Evolutionary conservation across 2,329 filamentous ascomycete species (phyloP).

Genomic region (Aspergillus carbonarius): DNA sequence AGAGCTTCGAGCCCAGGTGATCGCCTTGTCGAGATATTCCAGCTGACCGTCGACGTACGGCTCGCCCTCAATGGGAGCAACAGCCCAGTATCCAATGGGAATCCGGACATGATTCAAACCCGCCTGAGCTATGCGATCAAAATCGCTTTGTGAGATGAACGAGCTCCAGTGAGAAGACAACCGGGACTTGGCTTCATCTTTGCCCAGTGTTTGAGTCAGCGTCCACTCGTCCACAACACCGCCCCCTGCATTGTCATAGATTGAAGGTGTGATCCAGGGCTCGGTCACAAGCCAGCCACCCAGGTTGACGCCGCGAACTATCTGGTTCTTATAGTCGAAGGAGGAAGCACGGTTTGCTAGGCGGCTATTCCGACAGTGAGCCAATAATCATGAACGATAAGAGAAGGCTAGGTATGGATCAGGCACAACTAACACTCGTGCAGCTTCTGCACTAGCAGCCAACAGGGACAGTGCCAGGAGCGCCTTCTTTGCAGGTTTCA

Average conservation of each 20-base stretch:
- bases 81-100: slow-evolving; percentile 66
- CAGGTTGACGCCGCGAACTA: slow-evolving; percentile 64
- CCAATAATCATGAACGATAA: background rate
- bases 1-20: slow-evolving; percentile 58
- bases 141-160: slow-evolving; percentile 58
- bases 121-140: slow-evolving; percentile 54
- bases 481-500: slow-evolving; percentile 24
- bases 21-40: slow-evolving; percentile 55
- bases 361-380: slow-evolving; percentile 21
- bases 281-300: slow-evolving; percentile 66
- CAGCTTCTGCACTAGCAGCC: slow-evolving; percentile 24
- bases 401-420: background rate
- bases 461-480: slow-evolving; percentile 29
- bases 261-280: slow-evolving; percentile 63
- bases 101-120: slow-evolving; percentile 66
- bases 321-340: slow-evolving; percentile 55
- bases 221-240: slow-evolving; percentile 60
- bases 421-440: slow-evolving; percentile 25
- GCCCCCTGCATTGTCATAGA: slow-evolving; percentile 53
- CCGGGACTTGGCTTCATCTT: slow-evolving; percentile 46
- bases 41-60: slow-evolving; percentile 65
- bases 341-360: slow-evolving; percentile 33
- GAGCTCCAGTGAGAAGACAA: slow-evolving; percentile 59
- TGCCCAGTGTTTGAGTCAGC: slow-evolving; percentile 51
- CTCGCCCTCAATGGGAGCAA: slow-evolving; percentile 53